Base-by-base conservation (phyloP, 768 basidiomycete species). In the Daedaleopsis nitida region DNA sequence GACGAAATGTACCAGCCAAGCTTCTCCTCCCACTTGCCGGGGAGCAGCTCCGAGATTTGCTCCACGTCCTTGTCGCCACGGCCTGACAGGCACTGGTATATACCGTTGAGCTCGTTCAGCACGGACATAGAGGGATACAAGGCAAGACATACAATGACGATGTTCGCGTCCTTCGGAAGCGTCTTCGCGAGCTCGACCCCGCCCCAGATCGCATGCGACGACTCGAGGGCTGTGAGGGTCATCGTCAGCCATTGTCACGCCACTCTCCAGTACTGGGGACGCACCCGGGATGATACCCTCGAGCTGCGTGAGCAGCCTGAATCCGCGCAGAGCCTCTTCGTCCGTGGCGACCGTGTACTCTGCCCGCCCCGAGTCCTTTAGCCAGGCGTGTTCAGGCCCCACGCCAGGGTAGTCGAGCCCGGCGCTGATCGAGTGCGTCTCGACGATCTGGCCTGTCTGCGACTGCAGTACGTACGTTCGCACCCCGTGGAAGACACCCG, bases 1-100 rank as follows among this genome's bases (percentile, higher is more conserved):
- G 45, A n/a, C 17, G 54, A 52, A 54, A 64, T 64, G 51, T 59
- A 49, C 96, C 96, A 98, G 80, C 96, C 91, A 38, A 98, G 82
- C 66, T 77, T 87, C 69, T 97, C 89, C 12, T 91, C 94, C 96
- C 96, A 98, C 75, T 96, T 92, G 58, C 83, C 83, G 12, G 96
- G 96, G 57, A 99, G 80, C 43, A 98, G 79, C 68, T 96, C 78
- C n/a, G 91, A 94, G 59, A 99, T 95, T 70, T 98, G 91, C 66
- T 96, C 91, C 4, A 99, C 97, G 70, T 99, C 96, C 76, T 98
- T 98, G 75, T 98, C 95, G 17, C 97, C 97, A 64, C 96, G 86
- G 52, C 96, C 96, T 56, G 93, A 96, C 54, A 98, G 78, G 70
- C 94, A 97, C 92, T 96, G 60, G 52, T n/a, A 37, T 53, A 17